Conservation (phyloP, 305 asterid species). For the Fraxinus sp. region DNA sequence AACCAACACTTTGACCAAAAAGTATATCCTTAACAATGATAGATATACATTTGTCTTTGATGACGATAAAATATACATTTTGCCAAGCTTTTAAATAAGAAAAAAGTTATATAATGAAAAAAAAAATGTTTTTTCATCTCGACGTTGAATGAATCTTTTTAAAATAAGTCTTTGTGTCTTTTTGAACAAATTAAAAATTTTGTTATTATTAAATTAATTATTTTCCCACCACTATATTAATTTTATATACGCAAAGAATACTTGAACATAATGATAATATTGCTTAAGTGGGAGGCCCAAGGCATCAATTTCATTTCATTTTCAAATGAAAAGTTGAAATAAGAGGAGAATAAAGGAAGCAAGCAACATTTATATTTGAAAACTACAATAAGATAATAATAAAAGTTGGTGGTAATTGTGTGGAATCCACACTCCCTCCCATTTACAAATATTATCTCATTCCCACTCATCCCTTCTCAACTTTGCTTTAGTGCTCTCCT, state of each 20-base stretch:
- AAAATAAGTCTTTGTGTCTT: neutral
- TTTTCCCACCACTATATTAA: neutral
- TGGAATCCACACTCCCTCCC: conserved; percentile 53
- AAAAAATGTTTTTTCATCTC: neutral
- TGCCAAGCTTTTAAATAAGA: neutral
- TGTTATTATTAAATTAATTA: neutral
- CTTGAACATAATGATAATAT: neutral
- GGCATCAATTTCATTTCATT: neutral
- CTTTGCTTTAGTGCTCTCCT: conserved; percentile 38
- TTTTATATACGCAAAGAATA: neutral
- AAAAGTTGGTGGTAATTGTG: conserved; percentile 46
- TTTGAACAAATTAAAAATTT: neutral
- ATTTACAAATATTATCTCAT: conserved; percentile 31
- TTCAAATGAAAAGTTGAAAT: conserved; percentile 3
- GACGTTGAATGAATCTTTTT: neutral
- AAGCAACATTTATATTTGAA: neutral
- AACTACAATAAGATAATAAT: conserved; percentile 10
- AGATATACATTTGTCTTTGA: neutral
- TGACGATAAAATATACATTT: neutral
- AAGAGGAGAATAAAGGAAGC: conserved; percentile 6
- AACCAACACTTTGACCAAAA: neutral
- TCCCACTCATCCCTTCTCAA: conserved; percentile 25
- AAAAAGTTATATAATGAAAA: neutral
- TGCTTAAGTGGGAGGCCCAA: conserved; percentile 5
- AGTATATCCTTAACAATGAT: neutral